Conservation (phyloP, 140 eudicot genomes). For the Flaveria floridana region DNA sequence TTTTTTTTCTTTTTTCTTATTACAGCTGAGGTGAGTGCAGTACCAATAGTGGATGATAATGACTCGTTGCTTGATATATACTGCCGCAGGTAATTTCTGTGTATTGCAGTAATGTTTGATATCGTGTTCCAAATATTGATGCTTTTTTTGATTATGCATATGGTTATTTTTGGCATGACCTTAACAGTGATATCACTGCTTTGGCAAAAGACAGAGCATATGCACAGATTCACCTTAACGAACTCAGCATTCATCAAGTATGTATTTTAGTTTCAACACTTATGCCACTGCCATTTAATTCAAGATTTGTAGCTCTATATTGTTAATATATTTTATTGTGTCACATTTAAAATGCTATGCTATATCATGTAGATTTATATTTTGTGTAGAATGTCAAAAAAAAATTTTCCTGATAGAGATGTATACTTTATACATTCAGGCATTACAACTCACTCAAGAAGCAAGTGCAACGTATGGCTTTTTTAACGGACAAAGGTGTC, state of each 20-base stretch:
- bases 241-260: constrained; percentile 80
- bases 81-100: constrained; percentile 56
- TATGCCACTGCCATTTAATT: not conserved
- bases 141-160: not conserved
- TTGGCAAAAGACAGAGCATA: constrained; percentile 86
- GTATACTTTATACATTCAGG: constrained; percentile 40
- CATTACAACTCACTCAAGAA: constrained; percentile 74
- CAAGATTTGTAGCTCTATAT: constrained; percentile 1
- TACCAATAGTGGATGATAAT: constrained; percentile 86
- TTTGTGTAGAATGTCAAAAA: not conserved
- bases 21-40: constrained; percentile 81
- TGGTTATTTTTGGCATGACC: constrained; percentile 11
- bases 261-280: constrained; percentile 12
- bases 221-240: constrained; percentile 73
- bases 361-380: constrained; percentile 21
- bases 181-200: constrained; percentile 78
- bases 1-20: not conserved
- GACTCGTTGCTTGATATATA: constrained; percentile 79
- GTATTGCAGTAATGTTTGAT: not conserved
- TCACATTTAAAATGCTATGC: constrained; percentile 7
- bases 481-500: constrained; percentile 80
- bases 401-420: constrained; percentile 7
- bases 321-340: not conserved
- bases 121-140: constrained; percentile 2
- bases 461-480: constrained; percentile 60